phyloP scores from a whole-genome alignment of 331 rosid genomes.

The Phaseolus coccineus region DNA sequence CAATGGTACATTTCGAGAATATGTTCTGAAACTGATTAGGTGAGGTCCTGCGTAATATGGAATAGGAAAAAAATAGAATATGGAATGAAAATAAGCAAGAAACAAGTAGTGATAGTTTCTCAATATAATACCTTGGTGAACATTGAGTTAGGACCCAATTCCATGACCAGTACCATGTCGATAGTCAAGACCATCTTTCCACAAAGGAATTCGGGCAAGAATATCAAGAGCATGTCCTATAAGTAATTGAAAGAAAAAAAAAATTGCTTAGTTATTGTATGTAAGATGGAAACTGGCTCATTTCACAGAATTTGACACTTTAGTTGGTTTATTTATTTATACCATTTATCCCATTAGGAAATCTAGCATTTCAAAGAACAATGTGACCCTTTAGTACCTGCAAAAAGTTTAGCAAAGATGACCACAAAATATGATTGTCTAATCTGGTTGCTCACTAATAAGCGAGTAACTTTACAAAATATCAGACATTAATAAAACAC shows the following conservation, averaged over 20 bases:
- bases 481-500: background rate
- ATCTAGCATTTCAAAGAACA: slow-evolving; percentile 85
- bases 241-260: slow-evolving; percentile 30
- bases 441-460: slow-evolving; percentile 2
- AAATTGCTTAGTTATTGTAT: slow-evolving; percentile 8
- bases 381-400: slow-evolving; percentile 98
- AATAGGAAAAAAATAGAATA: slow-evolving; percentile 11
- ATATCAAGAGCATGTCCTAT: slow-evolving; percentile 85
- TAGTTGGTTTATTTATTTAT: slow-evolving; percentile 29
- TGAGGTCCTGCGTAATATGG: slow-evolving; percentile 82
- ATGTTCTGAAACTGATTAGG: slow-evolving; percentile 91
- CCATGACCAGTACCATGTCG: slow-evolving; percentile 99
- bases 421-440: background rate
- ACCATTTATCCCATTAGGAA: slow-evolving; percentile 98
- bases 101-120: slow-evolving; percentile 37
- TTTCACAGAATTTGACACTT: slow-evolving; percentile 25
- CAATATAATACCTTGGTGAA: slow-evolving; percentile 79
- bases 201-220: slow-evolving; percentile 94
- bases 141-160: slow-evolving; percentile 94
- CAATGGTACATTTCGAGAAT: slow-evolving; percentile 83
- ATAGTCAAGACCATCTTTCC: slow-evolving; percentile 97
- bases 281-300: slow-evolving; percentile 25
- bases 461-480: background rate
- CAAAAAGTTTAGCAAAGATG: slow-evolving; percentile 43
- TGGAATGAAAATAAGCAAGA: slow-evolving; percentile 38